A percentile compares a stretch with the other conserved stretches of the same genome.
These are phyloP conservation scores for Trichoderma atroviride DNA, from an alignment of 2,329 filamentous ascomycete species.

Conservation along the genomic window DNA sequence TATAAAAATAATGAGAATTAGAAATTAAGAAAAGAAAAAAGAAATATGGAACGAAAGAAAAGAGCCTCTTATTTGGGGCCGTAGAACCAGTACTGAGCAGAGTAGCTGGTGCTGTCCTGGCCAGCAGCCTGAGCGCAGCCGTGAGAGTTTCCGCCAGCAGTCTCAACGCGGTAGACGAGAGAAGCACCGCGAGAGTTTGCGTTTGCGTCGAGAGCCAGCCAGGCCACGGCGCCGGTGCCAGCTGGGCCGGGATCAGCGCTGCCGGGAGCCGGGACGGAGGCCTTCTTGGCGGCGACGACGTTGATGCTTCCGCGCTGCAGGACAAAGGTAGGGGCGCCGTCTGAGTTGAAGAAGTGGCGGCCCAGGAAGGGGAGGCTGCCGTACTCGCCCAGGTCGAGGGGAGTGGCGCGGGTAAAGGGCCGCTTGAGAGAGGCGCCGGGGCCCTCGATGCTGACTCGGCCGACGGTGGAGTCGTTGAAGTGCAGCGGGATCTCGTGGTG, in stretches of 20 bases:
- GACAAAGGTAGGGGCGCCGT: conserved; percentile 61
- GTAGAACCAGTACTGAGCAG: conserved; percentile 63
- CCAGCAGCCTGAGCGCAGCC: conserved; percentile 47
- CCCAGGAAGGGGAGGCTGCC: conserved; percentile 54
- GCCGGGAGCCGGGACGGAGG: conserved; percentile 54
- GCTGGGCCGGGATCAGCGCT: conserved; percentile 50
- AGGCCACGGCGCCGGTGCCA: conserved; percentile 56
- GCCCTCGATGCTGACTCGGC: conserved; percentile 36
- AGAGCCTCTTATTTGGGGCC: conserved; percentile 34
- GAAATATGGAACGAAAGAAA: neutral
- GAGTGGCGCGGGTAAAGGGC: conserved; percentile 49
- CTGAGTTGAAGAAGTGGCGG: conserved; percentile 66
- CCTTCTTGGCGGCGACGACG: conserved; percentile 53
- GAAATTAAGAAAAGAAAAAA: neutral
- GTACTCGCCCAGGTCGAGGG: conserved; percentile 44
- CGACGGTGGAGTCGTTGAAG: conserved; percentile 39
- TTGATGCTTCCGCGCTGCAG: conserved; percentile 46
- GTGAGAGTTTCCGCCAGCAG: conserved; percentile 53
- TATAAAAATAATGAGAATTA: neutral
- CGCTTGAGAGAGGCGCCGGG: conserved; percentile 48
- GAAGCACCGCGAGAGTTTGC: conserved; percentile 44
- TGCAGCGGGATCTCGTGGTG: conserved; percentile 52
- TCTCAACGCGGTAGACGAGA: conserved; percentile 58
- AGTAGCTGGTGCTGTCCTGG: conserved; percentile 56
- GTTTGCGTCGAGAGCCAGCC: conserved; percentile 53